Conservation (phyloP, 176 grass and related monocot species). For the Panicum miliaceum region DNA sequence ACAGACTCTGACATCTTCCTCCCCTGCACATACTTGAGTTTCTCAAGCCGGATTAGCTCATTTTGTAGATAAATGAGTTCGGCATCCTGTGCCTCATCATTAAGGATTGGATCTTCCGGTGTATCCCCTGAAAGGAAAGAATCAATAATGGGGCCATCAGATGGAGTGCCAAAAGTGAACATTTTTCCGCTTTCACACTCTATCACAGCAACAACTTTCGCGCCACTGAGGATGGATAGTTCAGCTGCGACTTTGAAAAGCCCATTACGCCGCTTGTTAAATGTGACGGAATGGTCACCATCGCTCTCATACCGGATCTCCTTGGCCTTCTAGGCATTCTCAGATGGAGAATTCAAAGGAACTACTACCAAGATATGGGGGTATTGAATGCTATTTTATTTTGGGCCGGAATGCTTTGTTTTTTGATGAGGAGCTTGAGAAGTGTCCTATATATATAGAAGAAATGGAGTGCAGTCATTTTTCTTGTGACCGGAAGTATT, state of each 20-base stretch:
- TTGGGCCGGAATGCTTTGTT: background rate
- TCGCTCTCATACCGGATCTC: background rate
- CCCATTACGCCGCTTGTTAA: background rate
- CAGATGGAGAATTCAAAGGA: background rate
- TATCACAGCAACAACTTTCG: background rate
- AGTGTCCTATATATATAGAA: slow-evolving; percentile 12
- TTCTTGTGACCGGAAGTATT: background rate
- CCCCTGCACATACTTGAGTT: background rate
- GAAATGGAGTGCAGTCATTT: background rate
- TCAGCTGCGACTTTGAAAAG: background rate
- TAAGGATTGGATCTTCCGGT: background rate
- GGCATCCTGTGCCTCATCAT: background rate
- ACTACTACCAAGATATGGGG: background rate
- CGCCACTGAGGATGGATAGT: background rate
- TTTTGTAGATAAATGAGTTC: background rate
- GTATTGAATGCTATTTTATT: background rate
- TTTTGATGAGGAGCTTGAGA: background rate
- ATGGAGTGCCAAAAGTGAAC: slow-evolving; percentile 22
- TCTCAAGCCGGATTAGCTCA: background rate
- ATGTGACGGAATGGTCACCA: background rate
- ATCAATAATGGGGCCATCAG: background rate
- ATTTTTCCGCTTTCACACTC: background rate
- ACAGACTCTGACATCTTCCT: background rate
- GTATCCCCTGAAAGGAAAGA: background rate
- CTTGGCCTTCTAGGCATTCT: slow-evolving; percentile 17